Conservation (phyloP, 345 rosid species). For the Odontarrhena argentea region DNA sequence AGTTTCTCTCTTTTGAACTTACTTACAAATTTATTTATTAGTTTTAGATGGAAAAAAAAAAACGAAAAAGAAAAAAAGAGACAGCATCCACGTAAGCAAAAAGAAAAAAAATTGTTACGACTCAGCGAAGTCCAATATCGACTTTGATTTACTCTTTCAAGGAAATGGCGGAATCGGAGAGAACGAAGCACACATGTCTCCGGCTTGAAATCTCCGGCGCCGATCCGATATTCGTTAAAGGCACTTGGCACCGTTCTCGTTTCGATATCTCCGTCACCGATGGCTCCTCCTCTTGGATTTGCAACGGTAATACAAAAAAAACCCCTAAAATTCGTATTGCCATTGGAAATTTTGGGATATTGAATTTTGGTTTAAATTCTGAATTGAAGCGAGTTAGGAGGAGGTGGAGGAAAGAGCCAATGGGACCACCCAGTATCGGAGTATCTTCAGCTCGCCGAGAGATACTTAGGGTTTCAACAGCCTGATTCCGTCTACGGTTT, state of each 20-base stretch:
- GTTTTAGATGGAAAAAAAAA: too few species aligned
- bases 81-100: too few species aligned
- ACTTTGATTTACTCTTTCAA: conserved; percentile 23
- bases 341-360: not conserved
- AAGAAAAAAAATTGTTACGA: too few species aligned
- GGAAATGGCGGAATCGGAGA: conserved; percentile 41
- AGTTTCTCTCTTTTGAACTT: too few species aligned
- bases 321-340: not conserved
- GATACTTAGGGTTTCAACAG: conserved; percentile 75
- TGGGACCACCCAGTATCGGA: conserved; percentile 81
- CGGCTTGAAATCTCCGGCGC: conserved; percentile 51
- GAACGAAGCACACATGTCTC: conserved; percentile 67
- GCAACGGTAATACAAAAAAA: conserved; percentile 60
- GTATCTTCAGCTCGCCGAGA: conserved; percentile 72
- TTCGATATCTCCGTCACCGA: conserved; percentile 79
- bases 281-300: conserved; percentile 76
- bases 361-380: not conserved
- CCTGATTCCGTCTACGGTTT: conserved; percentile 68
- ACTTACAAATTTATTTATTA: too few species aligned
- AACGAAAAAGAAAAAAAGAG: too few species aligned
- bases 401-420: conserved; percentile 81
- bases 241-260: conserved; percentile 61
- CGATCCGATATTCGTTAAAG: conserved; percentile 70
- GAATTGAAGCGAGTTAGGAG: conserved; percentile 58
- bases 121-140: conserved; percentile 5